These are phyloP conservation scores for Trichosporon faecale DNA, from an alignment of 1,284 basidiomycete genomes.

Conservation along the genomic window DNA sequence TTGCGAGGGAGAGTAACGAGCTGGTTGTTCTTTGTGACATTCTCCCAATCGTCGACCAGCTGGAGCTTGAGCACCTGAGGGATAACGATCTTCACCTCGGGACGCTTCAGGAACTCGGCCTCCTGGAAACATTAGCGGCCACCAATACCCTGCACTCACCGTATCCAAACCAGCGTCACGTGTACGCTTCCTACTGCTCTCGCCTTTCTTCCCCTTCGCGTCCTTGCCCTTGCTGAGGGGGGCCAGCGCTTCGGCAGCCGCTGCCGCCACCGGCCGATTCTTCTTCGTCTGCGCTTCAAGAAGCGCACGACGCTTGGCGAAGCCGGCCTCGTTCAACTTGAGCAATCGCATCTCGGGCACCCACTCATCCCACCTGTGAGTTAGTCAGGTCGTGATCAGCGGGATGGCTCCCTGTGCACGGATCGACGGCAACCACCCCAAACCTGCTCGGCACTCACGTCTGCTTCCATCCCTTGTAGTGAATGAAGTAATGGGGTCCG, in stretches of 20 bases:
- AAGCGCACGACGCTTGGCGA: constrained; percentile 66
- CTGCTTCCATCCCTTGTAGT: constrained; percentile 99
- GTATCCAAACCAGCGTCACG: constrained; percentile 45
- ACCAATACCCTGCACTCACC: constrained; percentile 28
- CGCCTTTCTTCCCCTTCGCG: constrained; percentile 50
- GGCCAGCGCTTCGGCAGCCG: constrained; percentile 2
- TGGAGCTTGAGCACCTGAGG: constrained; percentile 85
- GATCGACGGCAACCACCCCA: not conserved
- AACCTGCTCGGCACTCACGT: constrained; percentile 62
- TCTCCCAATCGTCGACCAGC: constrained; percentile 97
- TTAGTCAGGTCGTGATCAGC: not conserved
- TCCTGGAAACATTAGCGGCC: constrained; percentile 40
- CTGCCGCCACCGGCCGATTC: constrained; percentile 33
- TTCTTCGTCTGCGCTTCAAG: constrained; percentile 52
- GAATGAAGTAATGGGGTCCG: constrained; percentile 88
- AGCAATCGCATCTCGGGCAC: constrained; percentile 78
- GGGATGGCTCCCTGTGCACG: not conserved
- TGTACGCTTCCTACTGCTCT: constrained; percentile 55
- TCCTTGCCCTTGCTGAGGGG: constrained; percentile 32
- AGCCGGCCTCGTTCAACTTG: constrained; percentile 80
- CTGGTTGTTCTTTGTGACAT: constrained; percentile 92
- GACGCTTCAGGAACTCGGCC: constrained; percentile 62
- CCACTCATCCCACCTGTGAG: constrained; percentile 93
- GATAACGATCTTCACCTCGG: constrained; percentile 85
- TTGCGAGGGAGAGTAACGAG: constrained; percentile 79